Base-by-base conservation (phyloP, 2,329 filamentous ascomycete species). In the Trichoderma oligosporum region DNA sequence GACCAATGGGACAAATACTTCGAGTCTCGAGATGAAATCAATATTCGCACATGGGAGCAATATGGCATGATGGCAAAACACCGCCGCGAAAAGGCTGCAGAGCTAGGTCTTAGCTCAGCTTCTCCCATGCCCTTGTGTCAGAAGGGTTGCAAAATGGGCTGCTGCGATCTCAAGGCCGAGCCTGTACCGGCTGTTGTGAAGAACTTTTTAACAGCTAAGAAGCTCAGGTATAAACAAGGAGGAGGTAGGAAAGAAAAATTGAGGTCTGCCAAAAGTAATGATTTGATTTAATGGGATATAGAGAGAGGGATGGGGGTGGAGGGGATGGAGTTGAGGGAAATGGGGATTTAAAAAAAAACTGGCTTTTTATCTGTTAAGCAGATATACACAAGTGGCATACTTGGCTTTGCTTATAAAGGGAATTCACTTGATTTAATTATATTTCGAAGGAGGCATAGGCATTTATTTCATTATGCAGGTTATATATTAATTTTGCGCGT, bases 1-100 rank as follows among this genome's bases (percentile, higher is more conserved):
- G 18, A 39, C 0, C 51, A 60, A 2, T 68, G 66, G 66, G 66
- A 69, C 25, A 25, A 56, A 2, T 61, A 65, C 33, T 69, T 65
- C n/a, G 20, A n/a, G 4, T 54, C 55, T 16, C 57, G 41, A 1
- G 62, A 59, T 6, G 27, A 52, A 16, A 36, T 64, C 31, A 65
- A 71, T 14, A 22, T 63, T 2, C 61, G 66, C n/a, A 65, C 57
- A 3, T 63, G 63, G 61, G 65, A 67, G 22, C 41, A 56, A 1
- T 71, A 71, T 38, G 61, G 62, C 29, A 58, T 44, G 45, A 36
- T 65, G 49, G 64, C 62, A 9, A 58, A 39, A 6, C 65, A 64
- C n/a, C 65, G 65, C 27, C 62, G 62, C 2, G 39, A 59, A 27
- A 44, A 49, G 4, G 60, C 63, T 1, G 41, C 7, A 2, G 39